Evolutionary conservation across 2,329 filamentous ascomycete species (phyloP).

Genomic region (Penicillium sp.): DNA sequence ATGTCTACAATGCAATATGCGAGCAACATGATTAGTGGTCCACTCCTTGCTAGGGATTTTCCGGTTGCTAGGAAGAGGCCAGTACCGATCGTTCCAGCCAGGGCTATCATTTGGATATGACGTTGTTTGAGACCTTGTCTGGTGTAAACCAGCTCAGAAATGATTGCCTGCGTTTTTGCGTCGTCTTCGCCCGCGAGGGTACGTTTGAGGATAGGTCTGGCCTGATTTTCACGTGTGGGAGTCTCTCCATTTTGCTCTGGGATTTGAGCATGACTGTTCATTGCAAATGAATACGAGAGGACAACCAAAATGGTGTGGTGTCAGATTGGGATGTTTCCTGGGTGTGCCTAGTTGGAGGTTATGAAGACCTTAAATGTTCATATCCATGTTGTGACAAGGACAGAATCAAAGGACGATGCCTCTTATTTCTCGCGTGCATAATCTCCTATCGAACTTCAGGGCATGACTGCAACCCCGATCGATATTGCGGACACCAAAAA

Average conservation of each 20-base stretch:
- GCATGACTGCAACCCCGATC: not conserved
- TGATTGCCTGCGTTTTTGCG: not conserved
- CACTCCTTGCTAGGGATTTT: constrained; percentile 25
- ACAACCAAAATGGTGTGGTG: not conserved
- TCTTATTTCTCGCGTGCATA: not conserved
- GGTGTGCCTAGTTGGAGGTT: not conserved
- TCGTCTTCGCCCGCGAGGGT: not conserved
- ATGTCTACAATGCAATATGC: constrained; percentile 37
- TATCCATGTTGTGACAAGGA: not conserved
- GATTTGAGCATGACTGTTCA: not conserved
- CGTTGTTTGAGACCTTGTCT: constrained; percentile 26
- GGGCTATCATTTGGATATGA: constrained; percentile 34
- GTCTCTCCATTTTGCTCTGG: not conserved
- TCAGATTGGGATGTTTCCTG: not conserved
- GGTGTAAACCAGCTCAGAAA: constrained; percentile 1
- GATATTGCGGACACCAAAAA: not conserved
- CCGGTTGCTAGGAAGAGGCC: constrained; percentile 34
- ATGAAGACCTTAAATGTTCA: not conserved
- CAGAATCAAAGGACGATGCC: not conserved
- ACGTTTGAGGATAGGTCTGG: not conserved
- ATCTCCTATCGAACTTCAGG: not conserved
- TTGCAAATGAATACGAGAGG: not conserved
- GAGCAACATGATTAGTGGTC: constrained; percentile 29
- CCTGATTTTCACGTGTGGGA: not conserved
- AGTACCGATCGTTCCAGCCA: constrained; percentile 35